phyloP scores from a whole-genome alignment of 1,139 yeast species.

The Candida anutae region DNA sequence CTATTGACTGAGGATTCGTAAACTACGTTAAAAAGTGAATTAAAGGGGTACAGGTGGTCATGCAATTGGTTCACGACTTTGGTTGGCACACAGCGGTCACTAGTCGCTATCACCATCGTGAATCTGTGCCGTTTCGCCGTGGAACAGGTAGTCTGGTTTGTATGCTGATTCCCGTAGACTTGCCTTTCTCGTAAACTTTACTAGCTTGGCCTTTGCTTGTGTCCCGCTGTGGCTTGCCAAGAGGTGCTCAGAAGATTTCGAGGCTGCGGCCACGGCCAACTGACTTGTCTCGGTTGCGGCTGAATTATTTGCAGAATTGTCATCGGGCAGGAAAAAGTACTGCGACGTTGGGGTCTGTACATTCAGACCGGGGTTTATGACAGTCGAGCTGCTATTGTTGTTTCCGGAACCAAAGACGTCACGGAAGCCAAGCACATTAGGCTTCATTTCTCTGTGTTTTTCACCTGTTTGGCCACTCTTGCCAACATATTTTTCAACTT shows the following conservation, averaged over 20 bases:
- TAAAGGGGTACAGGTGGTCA: too few relatives aligned
- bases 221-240: background rate
- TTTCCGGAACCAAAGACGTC: background rate
- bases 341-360: background rate
- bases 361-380: background rate
- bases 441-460: too few relatives aligned
- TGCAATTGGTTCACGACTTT: too few relatives aligned
- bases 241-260: background rate
- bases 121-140: slow-evolving; percentile 26
- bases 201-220: slow-evolving; percentile 32
- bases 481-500: too few relatives aligned
- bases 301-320: background rate
- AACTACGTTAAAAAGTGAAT: too few relatives aligned
- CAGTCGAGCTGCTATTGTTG: background rate
- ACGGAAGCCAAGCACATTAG: too few relatives aligned
- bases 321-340: background rate
- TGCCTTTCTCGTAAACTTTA: slow-evolving; percentile 45
- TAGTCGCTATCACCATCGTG: slow-evolving; percentile 30
- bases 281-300: background rate
- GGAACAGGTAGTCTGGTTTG: slow-evolving; percentile 18
- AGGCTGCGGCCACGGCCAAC: background rate
- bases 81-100: too few relatives aligned
- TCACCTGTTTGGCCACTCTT: too few relatives aligned
- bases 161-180: slow-evolving; percentile 36
- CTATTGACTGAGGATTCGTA: too few relatives aligned